A percentile compares a stretch with the other conserved stretches of the same genome.
Evolutionary conservation across 139 green algal species (phyloP).

Genomic region (Tetradesmus lagerheimii): DNA sequence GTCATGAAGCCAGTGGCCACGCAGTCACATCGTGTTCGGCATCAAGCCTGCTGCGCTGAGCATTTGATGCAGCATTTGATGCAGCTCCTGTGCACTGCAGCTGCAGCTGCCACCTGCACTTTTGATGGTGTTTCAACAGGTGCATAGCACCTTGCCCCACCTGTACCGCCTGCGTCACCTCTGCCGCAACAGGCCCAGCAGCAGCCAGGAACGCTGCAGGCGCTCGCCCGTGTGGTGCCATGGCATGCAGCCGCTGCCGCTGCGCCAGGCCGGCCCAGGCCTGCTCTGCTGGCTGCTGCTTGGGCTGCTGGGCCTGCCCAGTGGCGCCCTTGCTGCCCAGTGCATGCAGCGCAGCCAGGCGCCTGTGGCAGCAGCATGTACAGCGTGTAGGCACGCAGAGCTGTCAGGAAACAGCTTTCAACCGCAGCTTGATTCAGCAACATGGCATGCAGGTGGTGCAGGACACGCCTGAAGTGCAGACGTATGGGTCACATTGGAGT

Average conservation of each 20-base stretch:
- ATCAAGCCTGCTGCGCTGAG: neutral
- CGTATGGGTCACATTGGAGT: neutral
- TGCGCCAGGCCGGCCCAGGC: neutral
- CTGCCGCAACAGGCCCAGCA: slow-evolving; percentile 4
- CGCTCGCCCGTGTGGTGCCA: slow-evolving; percentile 3
- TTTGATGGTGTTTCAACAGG: neutral
- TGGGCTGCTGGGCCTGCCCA: neutral
- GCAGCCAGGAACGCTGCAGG: slow-evolving; percentile 28
- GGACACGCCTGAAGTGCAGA: neutral
- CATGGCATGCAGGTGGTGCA: neutral
- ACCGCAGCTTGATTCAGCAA: too few species aligned
- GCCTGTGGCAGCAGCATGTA: neutral
- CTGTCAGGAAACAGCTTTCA: too few species aligned
- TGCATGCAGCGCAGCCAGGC: neutral
- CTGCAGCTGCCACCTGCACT: neutral
- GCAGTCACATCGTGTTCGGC: too few species aligned
- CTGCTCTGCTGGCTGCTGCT: slow-evolving; percentile 7
- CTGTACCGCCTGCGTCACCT: slow-evolving; percentile 16
- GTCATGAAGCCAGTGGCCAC: too few species aligned
- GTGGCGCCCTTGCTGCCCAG: neutral
- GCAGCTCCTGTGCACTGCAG: neutral
- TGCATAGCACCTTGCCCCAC: neutral
- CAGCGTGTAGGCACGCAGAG: neutral
- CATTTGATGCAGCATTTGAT: neutral
- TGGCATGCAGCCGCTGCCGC: neutral